A percentile compares a stretch with the other conserved stretches of the same genome.
phyloP scores from a whole-genome alignment of 2,329 filamentous ascomycete genomes.

The Ophiostoma perfectum region DNA sequence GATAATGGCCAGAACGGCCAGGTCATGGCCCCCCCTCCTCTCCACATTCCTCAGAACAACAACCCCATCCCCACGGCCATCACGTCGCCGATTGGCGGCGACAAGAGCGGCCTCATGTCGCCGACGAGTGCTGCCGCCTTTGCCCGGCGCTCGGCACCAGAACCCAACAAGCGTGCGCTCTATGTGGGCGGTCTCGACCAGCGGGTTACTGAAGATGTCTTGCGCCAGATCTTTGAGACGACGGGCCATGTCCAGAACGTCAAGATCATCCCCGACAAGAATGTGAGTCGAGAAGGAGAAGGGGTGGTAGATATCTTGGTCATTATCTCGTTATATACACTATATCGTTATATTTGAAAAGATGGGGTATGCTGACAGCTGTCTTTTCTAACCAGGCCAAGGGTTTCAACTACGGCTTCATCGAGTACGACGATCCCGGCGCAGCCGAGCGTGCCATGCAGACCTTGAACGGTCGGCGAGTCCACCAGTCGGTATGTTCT shows the following conservation, averaged over 20 bases:
- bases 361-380: background rate
- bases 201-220: slow-evolving; percentile 88
- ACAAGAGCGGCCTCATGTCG: slow-evolving; percentile 66
- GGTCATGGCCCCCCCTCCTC: slow-evolving; percentile 79
- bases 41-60: slow-evolving; percentile 93
- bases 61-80: slow-evolving; percentile 93
- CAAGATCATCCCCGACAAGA: slow-evolving; percentile 99
- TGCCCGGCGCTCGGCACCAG: slow-evolving; percentile 83
- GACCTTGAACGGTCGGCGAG: slow-evolving; percentile 88
- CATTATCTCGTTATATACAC: background rate
- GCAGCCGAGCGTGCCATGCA: slow-evolving; percentile 96
- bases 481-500: slow-evolving; percentile 82
- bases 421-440: slow-evolving; percentile 96
- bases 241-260: slow-evolving; percentile 97
- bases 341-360: background rate
- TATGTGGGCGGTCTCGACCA: slow-evolving; percentile 95
- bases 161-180: slow-evolving; percentile 96
- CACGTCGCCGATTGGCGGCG: slow-evolving; percentile 75
- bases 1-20: slow-evolving; percentile 68
- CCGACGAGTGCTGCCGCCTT: slow-evolving; percentile 76
- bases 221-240: slow-evolving; percentile 98
- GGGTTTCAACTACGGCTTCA: slow-evolving; percentile 98
- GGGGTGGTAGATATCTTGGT: background rate
- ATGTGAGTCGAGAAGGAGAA: slow-evolving; percentile 57
- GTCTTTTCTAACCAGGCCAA: slow-evolving; percentile 58